Evolutionary conservation across 1,284 basidiomycete genomes (phyloP), one percentile per base, ranked within the genome.

Genomic region (Cutaneotrichosporon sp.): DNA sequence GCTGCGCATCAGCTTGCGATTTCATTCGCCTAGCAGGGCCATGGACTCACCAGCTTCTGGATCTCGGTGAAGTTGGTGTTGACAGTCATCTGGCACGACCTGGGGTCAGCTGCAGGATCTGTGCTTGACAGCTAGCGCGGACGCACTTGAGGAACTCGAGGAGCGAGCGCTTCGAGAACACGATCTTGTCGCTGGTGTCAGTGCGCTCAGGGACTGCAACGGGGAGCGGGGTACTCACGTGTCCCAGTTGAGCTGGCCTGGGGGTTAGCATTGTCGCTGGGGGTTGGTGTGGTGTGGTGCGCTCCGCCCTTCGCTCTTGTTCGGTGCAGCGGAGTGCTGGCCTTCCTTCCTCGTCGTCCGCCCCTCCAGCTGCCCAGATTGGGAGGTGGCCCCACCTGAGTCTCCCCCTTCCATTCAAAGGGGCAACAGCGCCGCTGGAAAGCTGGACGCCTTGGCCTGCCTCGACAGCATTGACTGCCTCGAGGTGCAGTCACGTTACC

Each of bases 91-190:
- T 74, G 69, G 60, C 75, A 76, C 45, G 77, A 71, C 60, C 76
- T 78, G 58, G 4, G n/a, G 45, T 54, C 43, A 57, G 56, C n/a
- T 29, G n/a, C n/a, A n/a, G n/a, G n/a, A 18, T n/a, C 9, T 25
- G 22, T 16, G 2, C 3, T 7, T 11, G 18, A 14, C 5, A 25
- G 54, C 74, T 25, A 13, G 11, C 16, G n/a, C n/a, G n/a, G 16
- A 49, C 47, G 14, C 43, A 75, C 79, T 79, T 80, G 61, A 80
- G 70, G 68, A 80, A 80, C 63, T 80, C 79, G 49, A 80, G 71
- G 36, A 80, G 66, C 56, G 77, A 79, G 62, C 79, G 70, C 66
- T 80, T 80, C 54, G 77, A 77, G 69, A 80, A 80, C 58, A 79
- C 75, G 49, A 79, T 79, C 72, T 79, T 79, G 69, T 79, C 76